Percentiles rank a stretch among this genome's conserved stretches.
Conservation (phyloP, 2,329 filamentous ascomycete genomes). For the Allantophomopsis cytisporea region DNA sequence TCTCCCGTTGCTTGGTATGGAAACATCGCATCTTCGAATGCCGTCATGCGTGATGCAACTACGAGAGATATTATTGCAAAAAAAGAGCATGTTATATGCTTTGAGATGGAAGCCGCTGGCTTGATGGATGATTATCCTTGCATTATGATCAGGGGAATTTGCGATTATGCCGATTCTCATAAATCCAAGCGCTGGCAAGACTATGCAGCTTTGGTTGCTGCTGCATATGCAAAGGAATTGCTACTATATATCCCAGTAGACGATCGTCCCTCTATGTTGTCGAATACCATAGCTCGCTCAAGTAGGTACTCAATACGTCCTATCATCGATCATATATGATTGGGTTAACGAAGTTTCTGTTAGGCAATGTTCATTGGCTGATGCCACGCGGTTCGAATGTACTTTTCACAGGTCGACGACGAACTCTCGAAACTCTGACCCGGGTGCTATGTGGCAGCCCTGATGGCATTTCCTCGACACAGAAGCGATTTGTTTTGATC, state of each 20-base stretch:
- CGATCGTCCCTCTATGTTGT: not conserved
- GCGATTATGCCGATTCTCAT: slow-evolving; percentile 7
- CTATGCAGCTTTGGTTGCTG: slow-evolving; percentile 5
- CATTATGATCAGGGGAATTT: slow-evolving; percentile 7
- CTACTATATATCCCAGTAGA: not conserved
- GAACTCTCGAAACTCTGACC: not conserved
- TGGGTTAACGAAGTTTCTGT: too few relatives aligned
- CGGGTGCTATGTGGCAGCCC: not conserved
- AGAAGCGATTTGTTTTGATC: slow-evolving; percentile 11
- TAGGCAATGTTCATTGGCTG: not conserved
- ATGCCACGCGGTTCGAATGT: not conserved
- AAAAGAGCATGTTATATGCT: slow-evolving; percentile 3
- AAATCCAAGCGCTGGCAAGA: slow-evolving; percentile 6
- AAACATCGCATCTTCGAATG: slow-evolving; percentile 15
- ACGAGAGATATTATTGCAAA: not conserved
- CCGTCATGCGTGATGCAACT: slow-evolving; percentile 10
- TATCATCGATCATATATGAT: too few relatives aligned
- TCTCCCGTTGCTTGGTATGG: slow-evolving; percentile 11
- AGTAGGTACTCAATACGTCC: too few relatives aligned
- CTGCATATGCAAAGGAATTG: slow-evolving; percentile 4
- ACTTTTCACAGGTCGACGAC: not conserved
- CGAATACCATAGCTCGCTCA: too few relatives aligned
- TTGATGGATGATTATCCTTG: slow-evolving; percentile 4
- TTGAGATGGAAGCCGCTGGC: slow-evolving; percentile 7
- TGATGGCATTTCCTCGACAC: not conserved